Evolutionary conservation across 805 yeast genomes (phyloP).

Genomic region (Phaffomyces thermotolerans): DNA sequence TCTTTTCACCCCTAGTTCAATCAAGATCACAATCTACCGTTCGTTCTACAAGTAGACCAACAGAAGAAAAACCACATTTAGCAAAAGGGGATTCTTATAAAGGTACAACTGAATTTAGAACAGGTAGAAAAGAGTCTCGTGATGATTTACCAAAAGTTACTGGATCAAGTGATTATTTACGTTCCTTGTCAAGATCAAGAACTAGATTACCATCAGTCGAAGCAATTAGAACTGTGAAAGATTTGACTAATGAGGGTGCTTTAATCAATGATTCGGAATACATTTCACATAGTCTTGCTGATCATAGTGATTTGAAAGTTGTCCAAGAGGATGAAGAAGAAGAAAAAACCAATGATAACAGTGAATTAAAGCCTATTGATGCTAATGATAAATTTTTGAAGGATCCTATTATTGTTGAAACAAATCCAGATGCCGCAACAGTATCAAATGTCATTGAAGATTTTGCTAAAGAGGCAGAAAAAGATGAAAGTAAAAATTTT

Average conservation of each 20-base stretch:
- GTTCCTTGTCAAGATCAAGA: conserved; percentile 60
- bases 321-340: conserved; percentile 10
- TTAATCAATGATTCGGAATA: conserved; percentile 33
- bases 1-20: conserved; percentile 27
- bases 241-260: conserved; percentile 51
- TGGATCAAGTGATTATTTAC: conserved; percentile 39
- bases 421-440: too few species aligned
- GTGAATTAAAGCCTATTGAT: too few species aligned
- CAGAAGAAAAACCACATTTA: conserved; percentile 44
- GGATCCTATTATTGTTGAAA: too few species aligned
- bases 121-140: conserved; percentile 19
- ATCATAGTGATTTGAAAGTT: conserved; percentile 10
- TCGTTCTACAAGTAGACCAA: conserved; percentile 4
- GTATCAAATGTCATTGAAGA: not conserved
- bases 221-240: conserved; percentile 30
- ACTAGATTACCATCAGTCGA: conserved; percentile 38
- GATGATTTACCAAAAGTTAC: conserved; percentile 25
- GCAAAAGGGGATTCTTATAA: conserved; percentile 77
- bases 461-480: too few species aligned
- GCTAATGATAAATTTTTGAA: too few species aligned
- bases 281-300: not conserved
- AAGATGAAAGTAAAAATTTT: too few species aligned
- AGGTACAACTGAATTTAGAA: conserved; percentile 36
- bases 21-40: conserved; percentile 22
- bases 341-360: not conserved